phyloP scores from a whole-genome alignment of 228 moss, liverwort and hornwort species.

The Sphagnum magellanicum region DNA sequence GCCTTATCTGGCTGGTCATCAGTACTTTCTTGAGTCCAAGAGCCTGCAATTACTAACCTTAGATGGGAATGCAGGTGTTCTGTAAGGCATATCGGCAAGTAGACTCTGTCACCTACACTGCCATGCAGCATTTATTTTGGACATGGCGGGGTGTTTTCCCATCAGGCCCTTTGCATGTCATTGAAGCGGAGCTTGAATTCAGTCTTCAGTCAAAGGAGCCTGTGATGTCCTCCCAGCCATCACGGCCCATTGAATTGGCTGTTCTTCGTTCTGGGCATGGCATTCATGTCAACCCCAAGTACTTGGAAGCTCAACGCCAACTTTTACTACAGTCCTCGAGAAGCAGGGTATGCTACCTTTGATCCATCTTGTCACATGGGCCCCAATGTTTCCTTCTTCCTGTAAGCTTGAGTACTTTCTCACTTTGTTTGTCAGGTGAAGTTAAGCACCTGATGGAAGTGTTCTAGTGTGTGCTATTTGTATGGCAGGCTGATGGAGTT shows the following conservation, averaged over 20 bases:
- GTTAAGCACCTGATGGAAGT: too few species aligned
- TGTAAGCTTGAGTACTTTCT: too few species aligned
- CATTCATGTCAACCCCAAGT: slow-evolving; percentile 97
- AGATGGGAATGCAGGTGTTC: slow-evolving; percentile 55
- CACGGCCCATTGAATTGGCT: slow-evolving; percentile 49
- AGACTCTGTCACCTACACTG: slow-evolving; percentile 57
- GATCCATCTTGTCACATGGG: too few species aligned
- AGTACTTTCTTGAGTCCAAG: too few species aligned
- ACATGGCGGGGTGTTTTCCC: slow-evolving; percentile 97
- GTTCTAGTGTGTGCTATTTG: too few species aligned
- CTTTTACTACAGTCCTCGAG: slow-evolving; percentile 71
- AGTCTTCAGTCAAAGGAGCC: slow-evolving; percentile 46
- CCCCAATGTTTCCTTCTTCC: too few species aligned
- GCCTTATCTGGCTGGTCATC: too few species aligned
- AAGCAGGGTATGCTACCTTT: slow-evolving; percentile 39
- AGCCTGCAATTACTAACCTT: too few species aligned
- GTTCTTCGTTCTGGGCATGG: slow-evolving; percentile 82
- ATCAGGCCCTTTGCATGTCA: slow-evolving; percentile 48
- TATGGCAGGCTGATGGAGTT: slow-evolving; percentile 53
- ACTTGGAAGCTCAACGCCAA: slow-evolving; percentile 83
- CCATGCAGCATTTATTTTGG: slow-evolving; percentile 96
- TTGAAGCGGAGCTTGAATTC: slow-evolving; percentile 77
- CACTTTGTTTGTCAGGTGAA: too few species aligned
- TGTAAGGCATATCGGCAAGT: slow-evolving; percentile 83
- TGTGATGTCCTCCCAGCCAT: slow-evolving; percentile 38